These are phyloP conservation scores for Fusarium sp. DNA, from an alignment of 2,329 filamentous ascomycete species.

Conservation along the genomic window DNA sequence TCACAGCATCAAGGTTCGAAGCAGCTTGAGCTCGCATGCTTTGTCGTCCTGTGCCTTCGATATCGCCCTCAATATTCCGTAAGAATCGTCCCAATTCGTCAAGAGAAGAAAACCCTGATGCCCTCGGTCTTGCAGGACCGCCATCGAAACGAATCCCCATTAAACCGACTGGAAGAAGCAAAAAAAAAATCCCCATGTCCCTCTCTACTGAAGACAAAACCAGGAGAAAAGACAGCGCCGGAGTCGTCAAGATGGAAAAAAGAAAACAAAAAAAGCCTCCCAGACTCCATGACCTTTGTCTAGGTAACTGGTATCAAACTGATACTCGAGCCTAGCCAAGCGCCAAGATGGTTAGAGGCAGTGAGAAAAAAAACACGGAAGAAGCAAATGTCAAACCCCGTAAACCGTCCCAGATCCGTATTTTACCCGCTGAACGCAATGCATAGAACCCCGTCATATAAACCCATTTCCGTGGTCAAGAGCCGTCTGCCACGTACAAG, in stretches of 20 bases:
- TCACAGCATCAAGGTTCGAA: slow-evolving; percentile 18
- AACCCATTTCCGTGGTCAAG: slow-evolving; percentile 45
- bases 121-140: slow-evolving; percentile 23
- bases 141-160: slow-evolving; percentile 38
- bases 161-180: slow-evolving; percentile 36
- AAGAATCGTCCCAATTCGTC: slow-evolving; percentile 41
- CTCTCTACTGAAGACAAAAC: slow-evolving; percentile 34
- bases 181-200: slow-evolving; percentile 31
- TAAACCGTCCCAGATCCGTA: slow-evolving; percentile 40
- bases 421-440: slow-evolving; percentile 54
- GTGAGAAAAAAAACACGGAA: slow-evolving; percentile 18
- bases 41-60: slow-evolving; percentile 12
- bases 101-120: slow-evolving; percentile 29
- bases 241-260: slow-evolving; percentile 35
- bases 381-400: slow-evolving; percentile 36
- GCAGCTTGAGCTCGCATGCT: slow-evolving; percentile 13
- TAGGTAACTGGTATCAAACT: background rate
- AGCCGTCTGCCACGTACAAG: slow-evolving; percentile 36
- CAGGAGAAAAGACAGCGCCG: slow-evolving; percentile 30
- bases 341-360: slow-evolving; percentile 1
- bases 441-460: slow-evolving; percentile 51
- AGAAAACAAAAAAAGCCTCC: slow-evolving; percentile 30
- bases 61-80: slow-evolving; percentile 34
- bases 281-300: background rate
- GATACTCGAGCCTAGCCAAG: background rate